Percentiles rank a stretch among this genome's conserved stretches.
Conservation (phyloP, 768 basidiomycete genomes). For the Hemileccinum impolitum region DNA sequence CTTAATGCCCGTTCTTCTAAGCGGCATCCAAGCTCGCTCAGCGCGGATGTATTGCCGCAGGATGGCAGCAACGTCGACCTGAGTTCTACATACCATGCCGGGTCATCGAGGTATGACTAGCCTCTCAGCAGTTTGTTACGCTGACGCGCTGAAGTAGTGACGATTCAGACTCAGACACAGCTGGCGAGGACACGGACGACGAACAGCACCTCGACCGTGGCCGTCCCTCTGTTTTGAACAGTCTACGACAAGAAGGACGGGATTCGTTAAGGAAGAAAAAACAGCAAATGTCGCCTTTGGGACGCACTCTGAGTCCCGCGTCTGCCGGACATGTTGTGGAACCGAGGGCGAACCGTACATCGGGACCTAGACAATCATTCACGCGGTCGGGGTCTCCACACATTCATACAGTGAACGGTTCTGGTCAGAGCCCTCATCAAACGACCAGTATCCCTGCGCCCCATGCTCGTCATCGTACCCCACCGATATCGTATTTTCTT, state of each 20-base stretch:
- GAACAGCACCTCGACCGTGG: conserved; percentile 43
- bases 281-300: conserved; percentile 23
- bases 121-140: not conserved
- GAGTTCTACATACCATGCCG: conserved; percentile 87
- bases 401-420: conserved; percentile 32
- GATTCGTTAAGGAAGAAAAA: conserved; percentile 28
- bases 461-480: conserved; percentile 39
- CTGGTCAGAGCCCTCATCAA: conserved; percentile 36
- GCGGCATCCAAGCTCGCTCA: conserved; percentile 26
- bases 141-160: conserved; percentile 38
- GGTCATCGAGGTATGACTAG: conserved; percentile 67
- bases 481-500: conserved; percentile 28
- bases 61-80: conserved; percentile 49
- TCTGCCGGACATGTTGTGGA: conserved; percentile 27
- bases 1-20: conserved; percentile 27
- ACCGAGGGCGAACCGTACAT: conserved; percentile 33
- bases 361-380: conserved; percentile 46
- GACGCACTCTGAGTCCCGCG: conserved; percentile 23
- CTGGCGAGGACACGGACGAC: conserved; percentile 59
- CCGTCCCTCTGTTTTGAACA: conserved; percentile 35
- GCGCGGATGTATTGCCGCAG: conserved; percentile 17
- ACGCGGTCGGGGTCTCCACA: conserved; percentile 74
- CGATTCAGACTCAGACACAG: conserved; percentile 47
- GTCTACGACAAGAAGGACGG: conserved; percentile 25
- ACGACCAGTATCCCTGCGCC: conserved; percentile 40